Evolutionary conservation across 306 rosid species (phyloP).

Genomic region (Quercus rubra): DNA sequence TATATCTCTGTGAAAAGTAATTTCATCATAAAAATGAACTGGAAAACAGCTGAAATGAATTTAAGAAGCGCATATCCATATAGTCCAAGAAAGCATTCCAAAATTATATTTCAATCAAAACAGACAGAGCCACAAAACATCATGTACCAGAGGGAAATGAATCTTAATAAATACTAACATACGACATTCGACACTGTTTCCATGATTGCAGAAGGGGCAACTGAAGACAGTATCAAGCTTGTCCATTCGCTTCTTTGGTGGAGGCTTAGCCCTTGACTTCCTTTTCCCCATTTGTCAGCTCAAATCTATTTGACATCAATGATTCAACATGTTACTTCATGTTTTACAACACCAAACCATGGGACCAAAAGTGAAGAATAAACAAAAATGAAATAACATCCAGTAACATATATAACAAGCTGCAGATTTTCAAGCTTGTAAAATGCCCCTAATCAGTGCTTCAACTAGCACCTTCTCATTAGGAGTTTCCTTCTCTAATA

Average conservation of each 20-base stretch:
- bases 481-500: neutral
- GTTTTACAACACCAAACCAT: neutral
- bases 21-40: too few relatives aligned
- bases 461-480: neutral
- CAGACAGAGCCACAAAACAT: neutral
- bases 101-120: neutral
- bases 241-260: conserved; percentile 57
- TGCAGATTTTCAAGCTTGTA: neutral
- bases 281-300: conserved; percentile 48
- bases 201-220: conserved; percentile 68
- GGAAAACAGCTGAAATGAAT: too few relatives aligned
- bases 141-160: neutral
- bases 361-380: neutral
- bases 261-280: conserved; percentile 59
- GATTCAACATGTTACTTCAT: neutral
- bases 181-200: conserved; percentile 61
- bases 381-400: neutral
- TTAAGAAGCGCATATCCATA: too few relatives aligned
- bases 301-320: conserved; percentile 1
- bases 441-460: neutral
- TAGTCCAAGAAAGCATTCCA: neutral
- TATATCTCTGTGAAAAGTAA: too few relatives aligned
- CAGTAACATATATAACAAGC: neutral
- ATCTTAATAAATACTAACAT: conserved; percentile 19
- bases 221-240: conserved; percentile 67